A percentile compares a stretch with the other conserved stretches of the same genome.
These are phyloP conservation scores for Neurospora terricola DNA, from an alignment of 495 filamentous ascomycete species.

Conservation along the genomic window DNA sequence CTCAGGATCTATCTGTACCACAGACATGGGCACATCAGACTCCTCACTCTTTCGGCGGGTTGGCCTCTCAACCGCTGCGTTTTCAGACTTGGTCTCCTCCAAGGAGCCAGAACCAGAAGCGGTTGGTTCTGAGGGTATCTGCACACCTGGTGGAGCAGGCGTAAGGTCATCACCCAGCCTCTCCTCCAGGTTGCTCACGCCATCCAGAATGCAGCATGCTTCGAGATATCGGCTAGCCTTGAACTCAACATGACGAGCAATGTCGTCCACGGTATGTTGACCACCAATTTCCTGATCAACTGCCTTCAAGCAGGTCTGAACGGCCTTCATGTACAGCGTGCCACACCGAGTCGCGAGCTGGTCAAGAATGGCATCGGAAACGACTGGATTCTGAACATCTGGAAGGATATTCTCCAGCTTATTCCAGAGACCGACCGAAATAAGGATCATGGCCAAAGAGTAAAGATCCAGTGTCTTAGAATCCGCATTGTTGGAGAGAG, in stretches of 20 bases:
- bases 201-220: slow-evolving; percentile 41
- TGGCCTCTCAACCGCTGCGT: background rate
- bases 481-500: slow-evolving; percentile 32
- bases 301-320: slow-evolving; percentile 68
- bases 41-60: background rate
- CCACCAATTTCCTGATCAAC: slow-evolving; percentile 54
- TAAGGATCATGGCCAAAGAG: slow-evolving; percentile 68
- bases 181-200: slow-evolving; percentile 38
- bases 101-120: slow-evolving; percentile 7
- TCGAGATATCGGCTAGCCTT: slow-evolving; percentile 37
- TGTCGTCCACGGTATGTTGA: slow-evolving; percentile 26
- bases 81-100: slow-evolving; percentile 5
- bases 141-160: background rate
- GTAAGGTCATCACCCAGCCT: slow-evolving; percentile 29
- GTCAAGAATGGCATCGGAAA: slow-evolving; percentile 39
- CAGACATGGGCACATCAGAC: too few species aligned
- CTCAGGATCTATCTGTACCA: too few species aligned
- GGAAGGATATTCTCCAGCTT: slow-evolving; percentile 53
- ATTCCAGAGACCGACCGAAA: slow-evolving; percentile 88
- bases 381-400: slow-evolving; percentile 18
- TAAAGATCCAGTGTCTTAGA: slow-evolving; percentile 70
- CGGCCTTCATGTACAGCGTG: slow-evolving; percentile 67
- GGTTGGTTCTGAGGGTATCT: background rate
- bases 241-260: slow-evolving; percentile 31
- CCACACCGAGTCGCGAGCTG: slow-evolving; percentile 66